Base-by-base conservation (phyloP, 352 stramenopile species). In the Globisporangium paroecandrum region DNA sequence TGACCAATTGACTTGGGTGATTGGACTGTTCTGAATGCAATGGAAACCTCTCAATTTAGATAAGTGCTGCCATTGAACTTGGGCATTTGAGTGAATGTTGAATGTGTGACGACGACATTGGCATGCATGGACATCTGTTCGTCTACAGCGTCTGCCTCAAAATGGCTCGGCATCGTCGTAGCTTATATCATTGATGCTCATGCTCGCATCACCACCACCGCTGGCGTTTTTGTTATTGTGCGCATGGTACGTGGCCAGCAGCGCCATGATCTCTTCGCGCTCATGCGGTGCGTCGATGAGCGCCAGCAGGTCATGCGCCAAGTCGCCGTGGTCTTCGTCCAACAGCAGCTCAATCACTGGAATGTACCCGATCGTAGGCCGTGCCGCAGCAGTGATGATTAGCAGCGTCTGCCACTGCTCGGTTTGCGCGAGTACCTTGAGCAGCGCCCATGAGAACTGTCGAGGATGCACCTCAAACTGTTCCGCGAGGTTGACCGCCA, bases 381-480 rank as follows among this genome's bases (percentile, higher is more conserved):
- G 81, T 4, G 66, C 72, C 2, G 65, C 64, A 6, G 67, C 58
- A 7, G 78, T 75, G 43, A 90, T 69, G 3, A 73, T 51, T 8
- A 89, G 41, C 36, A 91, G 53, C 36, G 69, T 73, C 56, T 78
- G 69, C 76, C 79, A 91, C 64, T 89, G 83, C 55, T 80, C 66
- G 10, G 67, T 87, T 49, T 78, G 70, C 2, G 71, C 62, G 1
- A 89, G 65, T 6, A 83, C 72, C 20, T 73, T 73, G 49, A 89
- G 64, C 25, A 89, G 38, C 24, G 71, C 76, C 72, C 74, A 87
- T 74, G 79, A 89, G 59, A 89, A 85, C 68, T 89, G 81, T 22
- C 70, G 74, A 34, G 83, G 81, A 25, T 76, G 74, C 18, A 90
- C 64, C 8, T 64, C 58, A 43, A 82, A 84, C 29, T 82, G 69